Evolutionary conservation across 371 early-diverging fungal genomes (phyloP).

Genomic region (Smittium culicis): DNA sequence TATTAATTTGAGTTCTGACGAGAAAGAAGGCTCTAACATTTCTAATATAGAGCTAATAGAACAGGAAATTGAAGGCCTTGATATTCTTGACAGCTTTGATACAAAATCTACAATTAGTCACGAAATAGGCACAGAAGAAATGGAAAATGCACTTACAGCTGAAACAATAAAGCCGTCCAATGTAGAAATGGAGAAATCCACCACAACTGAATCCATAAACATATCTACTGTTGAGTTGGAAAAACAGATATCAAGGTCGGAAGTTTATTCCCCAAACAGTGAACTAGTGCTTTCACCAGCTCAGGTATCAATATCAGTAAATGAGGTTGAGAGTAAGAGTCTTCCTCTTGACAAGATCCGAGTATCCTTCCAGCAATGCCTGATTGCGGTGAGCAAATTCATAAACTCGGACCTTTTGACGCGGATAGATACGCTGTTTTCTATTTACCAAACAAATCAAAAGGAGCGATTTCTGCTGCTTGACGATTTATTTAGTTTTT

Average conservation of each 20-base stretch:
- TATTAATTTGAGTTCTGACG: not conserved
- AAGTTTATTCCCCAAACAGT: no score
- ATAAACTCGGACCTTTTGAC: slow-evolving; percentile 64
- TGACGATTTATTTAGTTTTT: slow-evolving; percentile 74
- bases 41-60: not conserved
- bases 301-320: slow-evolving; percentile 18
- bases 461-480: slow-evolving; percentile 50
- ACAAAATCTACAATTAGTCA: not conserved
- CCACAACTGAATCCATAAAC: no score
- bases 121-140: no score
- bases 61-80: not conserved
- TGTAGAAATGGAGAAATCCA: no score
- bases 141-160: no score
- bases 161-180: no score
- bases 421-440: slow-evolving; percentile 69
- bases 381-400: slow-evolving; percentile 59
- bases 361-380: slow-evolving; percentile 63
- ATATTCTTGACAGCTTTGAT: not conserved
- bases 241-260: no score
- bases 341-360: slow-evolving; percentile 34
- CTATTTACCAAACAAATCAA: slow-evolving; percentile 61
- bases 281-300: slow-evolving; percentile 16
- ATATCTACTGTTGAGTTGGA: no score
- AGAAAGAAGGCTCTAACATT: not conserved
- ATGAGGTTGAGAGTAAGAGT: slow-evolving; percentile 20